These are phyloP conservation scores for Aplosporella prunicola DNA, from an alignment of 2,329 filamentous ascomycete species.

Conservation along the genomic window DNA sequence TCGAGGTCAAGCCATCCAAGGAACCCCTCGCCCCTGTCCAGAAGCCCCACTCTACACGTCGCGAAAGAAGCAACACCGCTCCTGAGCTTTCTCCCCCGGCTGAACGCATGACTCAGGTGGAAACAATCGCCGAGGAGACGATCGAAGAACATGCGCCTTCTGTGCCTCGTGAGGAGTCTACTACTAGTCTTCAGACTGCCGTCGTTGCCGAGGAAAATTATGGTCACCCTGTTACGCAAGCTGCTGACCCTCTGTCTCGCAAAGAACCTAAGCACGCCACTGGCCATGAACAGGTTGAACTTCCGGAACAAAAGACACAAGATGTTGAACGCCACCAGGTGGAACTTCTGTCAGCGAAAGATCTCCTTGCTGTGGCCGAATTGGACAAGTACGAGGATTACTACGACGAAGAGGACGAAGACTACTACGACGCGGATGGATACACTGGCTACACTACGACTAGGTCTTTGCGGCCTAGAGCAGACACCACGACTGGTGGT, in stretches of 20 bases:
- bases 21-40: neutral
- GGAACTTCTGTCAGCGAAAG: conserved; percentile 21
- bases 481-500: conserved; percentile 61
- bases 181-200: conserved; percentile 8
- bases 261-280: conserved; percentile 12
- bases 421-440: conserved; percentile 61
- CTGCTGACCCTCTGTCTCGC: too few relatives aligned
- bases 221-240: too few relatives aligned
- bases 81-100: conserved; percentile 8
- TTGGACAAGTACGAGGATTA: conserved; percentile 55
- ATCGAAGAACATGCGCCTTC: neutral
- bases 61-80: conserved; percentile 7
- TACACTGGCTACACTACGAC: conserved; percentile 58
- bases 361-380: conserved; percentile 8
- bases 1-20: neutral
- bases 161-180: conserved; percentile 5
- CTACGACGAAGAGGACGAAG: conserved; percentile 66
- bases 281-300: conserved; percentile 14
- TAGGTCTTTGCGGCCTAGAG: conserved; percentile 65
- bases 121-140: neutral
- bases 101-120: conserved; percentile 1
- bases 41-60: neutral
- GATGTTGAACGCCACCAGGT: conserved; percentile 28
- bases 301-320: conserved; percentile 27
- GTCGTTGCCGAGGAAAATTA: conserved; percentile 10